Percentiles rank a stretch among this genome's conserved stretches.
These are phyloP conservation scores for Echeveria elegans DNA, from an alignment of 164 flowering plant species.

Conservation along the genomic window DNA sequence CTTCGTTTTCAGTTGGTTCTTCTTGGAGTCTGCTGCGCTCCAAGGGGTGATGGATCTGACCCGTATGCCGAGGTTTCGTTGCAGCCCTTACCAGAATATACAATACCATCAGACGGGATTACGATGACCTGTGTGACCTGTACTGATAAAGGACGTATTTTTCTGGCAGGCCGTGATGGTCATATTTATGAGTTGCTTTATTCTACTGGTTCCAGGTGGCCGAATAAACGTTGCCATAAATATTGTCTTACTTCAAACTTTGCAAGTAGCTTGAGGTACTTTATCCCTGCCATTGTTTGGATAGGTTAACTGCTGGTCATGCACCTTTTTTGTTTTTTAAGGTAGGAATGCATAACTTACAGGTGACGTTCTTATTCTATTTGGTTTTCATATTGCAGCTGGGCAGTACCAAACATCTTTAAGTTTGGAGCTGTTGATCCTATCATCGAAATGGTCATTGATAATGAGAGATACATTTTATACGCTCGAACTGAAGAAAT, in stretches of 20 bases:
- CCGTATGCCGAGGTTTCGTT: conserved; percentile 87
- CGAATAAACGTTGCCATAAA: conserved; percentile 76
- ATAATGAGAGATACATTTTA: conserved; percentile 75
- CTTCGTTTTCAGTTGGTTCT: conserved; percentile 57
- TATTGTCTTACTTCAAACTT: conserved; percentile 65
- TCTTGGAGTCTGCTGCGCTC: conserved; percentile 89
- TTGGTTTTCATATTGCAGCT: conserved; percentile 33
- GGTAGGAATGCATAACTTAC: not conserved
- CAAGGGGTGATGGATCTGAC: conserved; percentile 73
- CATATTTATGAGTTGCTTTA: conserved; percentile 86
- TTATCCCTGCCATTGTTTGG: not conserved
- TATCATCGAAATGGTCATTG: conserved; percentile 84
- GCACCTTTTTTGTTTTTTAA: not conserved
- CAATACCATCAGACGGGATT: conserved; percentile 90
- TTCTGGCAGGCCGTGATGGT: conserved; percentile 96
- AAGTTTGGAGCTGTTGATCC: conserved; percentile 93
- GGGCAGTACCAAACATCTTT: conserved; percentile 92
- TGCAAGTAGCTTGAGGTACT: conserved; percentile 66
- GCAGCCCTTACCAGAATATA: conserved; percentile 89
- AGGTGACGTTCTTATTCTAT: not conserved
- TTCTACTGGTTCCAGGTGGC: conserved; percentile 87
- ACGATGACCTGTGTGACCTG: conserved; percentile 90
- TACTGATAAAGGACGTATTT: conserved; percentile 79
- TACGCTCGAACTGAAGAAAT: conserved; percentile 92
- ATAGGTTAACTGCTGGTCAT: not conserved